These are phyloP conservation scores for Orbilia brochopaga DNA, from an alignment of 2,329 filamentous ascomycete genomes.

Conservation along the genomic window DNA sequence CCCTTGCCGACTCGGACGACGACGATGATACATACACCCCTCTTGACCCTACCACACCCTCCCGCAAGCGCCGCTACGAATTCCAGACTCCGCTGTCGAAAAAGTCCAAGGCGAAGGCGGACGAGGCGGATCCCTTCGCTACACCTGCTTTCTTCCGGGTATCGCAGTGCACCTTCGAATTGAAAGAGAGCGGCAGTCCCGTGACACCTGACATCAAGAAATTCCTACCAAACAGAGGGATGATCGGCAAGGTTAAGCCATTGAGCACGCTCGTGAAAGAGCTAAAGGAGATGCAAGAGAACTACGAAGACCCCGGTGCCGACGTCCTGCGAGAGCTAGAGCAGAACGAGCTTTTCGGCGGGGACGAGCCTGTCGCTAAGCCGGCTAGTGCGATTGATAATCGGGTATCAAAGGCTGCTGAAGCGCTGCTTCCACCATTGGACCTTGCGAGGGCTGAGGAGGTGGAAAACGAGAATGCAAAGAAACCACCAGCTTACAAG, in stretches of 20 bases:
- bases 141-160: constrained; percentile 40
- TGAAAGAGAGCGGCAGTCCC: constrained; percentile 39
- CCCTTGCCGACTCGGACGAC: constrained; percentile 23
- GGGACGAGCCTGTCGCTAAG: neutral
- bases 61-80: constrained; percentile 43
- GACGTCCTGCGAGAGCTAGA: constrained; percentile 37
- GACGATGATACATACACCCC: constrained; percentile 31
- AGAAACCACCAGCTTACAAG: constrained; percentile 27
- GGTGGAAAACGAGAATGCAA: neutral
- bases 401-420: neutral
- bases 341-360: constrained; percentile 8
- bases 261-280: constrained; percentile 34
- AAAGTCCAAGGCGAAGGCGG: constrained; percentile 15
- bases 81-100: constrained; percentile 43
- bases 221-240: constrained; percentile 31
- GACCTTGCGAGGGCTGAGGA: neutral
- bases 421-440: neutral
- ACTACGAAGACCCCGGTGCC: constrained; percentile 33
- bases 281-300: constrained; percentile 41
- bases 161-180: constrained; percentile 24
- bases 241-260: constrained; percentile 43
- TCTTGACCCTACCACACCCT: constrained; percentile 42
- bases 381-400: neutral
- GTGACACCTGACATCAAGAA: constrained; percentile 28
- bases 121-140: constrained; percentile 28